These are phyloP conservation scores for Colletotrichum theobromicola DNA, from an alignment of 2,329 filamentous ascomycete genomes.

Conservation along the genomic window DNA sequence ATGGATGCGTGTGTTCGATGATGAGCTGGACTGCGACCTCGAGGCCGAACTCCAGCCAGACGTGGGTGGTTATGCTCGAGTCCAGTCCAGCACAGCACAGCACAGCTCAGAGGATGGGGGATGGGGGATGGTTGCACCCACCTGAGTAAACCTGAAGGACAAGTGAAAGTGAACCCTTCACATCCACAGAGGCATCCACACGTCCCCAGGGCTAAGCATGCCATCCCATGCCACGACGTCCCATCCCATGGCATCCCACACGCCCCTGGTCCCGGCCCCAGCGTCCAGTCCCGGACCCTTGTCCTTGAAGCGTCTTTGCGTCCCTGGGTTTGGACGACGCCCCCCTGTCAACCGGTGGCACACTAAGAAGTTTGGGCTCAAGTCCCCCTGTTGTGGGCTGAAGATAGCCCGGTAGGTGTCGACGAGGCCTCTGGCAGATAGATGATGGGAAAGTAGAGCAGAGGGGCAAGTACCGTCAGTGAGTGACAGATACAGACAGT, in stretches of 20 bases:
- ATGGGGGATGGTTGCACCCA: slow-evolving; percentile 20
- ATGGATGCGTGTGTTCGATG: background rate
- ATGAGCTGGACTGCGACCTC: background rate
- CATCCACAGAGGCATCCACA: slow-evolving; percentile 19
- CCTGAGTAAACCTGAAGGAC: slow-evolving; percentile 17
- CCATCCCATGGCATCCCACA: slow-evolving; percentile 3
- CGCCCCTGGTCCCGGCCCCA: slow-evolving; percentile 10
- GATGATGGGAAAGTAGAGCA: background rate
- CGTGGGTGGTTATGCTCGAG: background rate
- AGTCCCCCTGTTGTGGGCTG: slow-evolving; percentile 20
- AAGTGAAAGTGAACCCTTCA: slow-evolving; percentile 16
- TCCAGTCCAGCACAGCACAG: background rate
- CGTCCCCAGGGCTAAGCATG: slow-evolving; percentile 3
- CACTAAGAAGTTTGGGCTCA: slow-evolving; percentile 12
- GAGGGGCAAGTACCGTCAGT: background rate
- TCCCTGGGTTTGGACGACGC: slow-evolving; percentile 20
- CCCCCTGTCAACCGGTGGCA: slow-evolving; percentile 18
- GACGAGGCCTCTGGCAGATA: slow-evolving; percentile 7
- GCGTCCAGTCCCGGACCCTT: slow-evolving; percentile 4
- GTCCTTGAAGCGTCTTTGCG: slow-evolving; percentile 20
- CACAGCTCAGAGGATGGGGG: background rate
- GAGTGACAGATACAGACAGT: background rate
- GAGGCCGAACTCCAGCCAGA: background rate
- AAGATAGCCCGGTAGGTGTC: slow-evolving; percentile 21
- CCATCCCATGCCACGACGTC: slow-evolving; percentile 11